Evolutionary conservation across 192 early-diverging fungal species (phyloP), one percentile per base, ranked within the genome.

Genomic region (Spinellus fusiger): DNA sequence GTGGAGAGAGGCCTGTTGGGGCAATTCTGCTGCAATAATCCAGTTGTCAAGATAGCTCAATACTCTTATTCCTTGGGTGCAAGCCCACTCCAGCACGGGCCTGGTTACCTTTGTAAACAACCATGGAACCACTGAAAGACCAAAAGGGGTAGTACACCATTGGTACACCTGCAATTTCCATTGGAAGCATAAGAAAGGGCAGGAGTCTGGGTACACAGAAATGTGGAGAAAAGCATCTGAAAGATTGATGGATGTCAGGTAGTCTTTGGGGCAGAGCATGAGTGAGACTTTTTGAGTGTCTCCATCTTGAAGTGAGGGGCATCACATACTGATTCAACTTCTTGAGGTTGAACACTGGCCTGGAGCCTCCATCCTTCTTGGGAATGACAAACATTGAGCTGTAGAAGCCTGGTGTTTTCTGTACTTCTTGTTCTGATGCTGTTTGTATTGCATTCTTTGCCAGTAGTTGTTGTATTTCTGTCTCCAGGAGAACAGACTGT

Each of bases 41-140:
- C 49, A 61, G n/a, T 61, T 49, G 35, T 61, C 59, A 13, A 61
- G 34, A 20, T 47, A 61, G 2, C 22, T 25, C 0, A 4, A 37
- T 25, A 40, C 5, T 5, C 25, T 23, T 4, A 59, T 59, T 1
- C 18, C 12, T 18, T 53, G 59, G 40, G 50, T 46, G 0, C 26
- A n/a, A 26, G 56, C 56, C 56, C 56, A 59, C n/a, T 29, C 8
- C 0, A 59, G 13, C 4, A 59, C 48, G 1, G 56, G 56, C n/a
- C 26, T 8, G 13, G 44, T 48, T 2, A 59, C 0, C 4, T 25
- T 40, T 0, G 40, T 44, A 35, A 48, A 59, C 1, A 59, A 5
- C 37, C 26, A n/a, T n/a, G n/a, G n/a, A n/a, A n/a, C n/a, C n/a
- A n/a, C n/a, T n/a, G n/a, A n/a, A n/a, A n/a, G n/a, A n/a, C n/a